phyloP scores from a whole-genome alignment of 2,329 filamentous ascomycete species.

The Talaromyces sp. region DNA sequence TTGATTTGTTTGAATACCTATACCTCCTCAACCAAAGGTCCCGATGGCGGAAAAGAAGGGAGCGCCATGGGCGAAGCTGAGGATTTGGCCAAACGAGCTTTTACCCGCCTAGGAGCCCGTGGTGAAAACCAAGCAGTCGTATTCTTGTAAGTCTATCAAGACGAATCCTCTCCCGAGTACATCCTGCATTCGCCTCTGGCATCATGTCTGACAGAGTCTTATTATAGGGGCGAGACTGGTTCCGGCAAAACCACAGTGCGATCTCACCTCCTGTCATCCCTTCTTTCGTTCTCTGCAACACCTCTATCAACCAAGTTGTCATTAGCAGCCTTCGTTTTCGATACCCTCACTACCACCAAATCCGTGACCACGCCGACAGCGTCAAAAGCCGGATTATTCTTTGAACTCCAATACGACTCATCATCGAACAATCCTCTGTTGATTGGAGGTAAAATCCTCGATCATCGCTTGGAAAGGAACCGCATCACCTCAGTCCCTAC shows the following conservation, averaged over 20 bases:
- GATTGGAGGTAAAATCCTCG: constrained; percentile 89
- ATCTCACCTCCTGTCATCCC: constrained; percentile 78
- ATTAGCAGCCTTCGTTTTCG: constrained; percentile 90
- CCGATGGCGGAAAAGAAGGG: constrained; percentile 86
- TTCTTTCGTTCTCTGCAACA: constrained; percentile 86
- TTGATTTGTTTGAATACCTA: constrained; percentile 94
- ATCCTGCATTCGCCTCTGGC: background rate
- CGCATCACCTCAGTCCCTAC: constrained; percentile 89
- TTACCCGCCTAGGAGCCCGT: constrained; percentile 76
- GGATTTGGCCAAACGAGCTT: constrained; percentile 83
- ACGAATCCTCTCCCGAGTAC: background rate
- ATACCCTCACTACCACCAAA: constrained; percentile 94
- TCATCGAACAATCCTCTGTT: constrained; percentile 79
- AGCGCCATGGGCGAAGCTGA: constrained; percentile 91
- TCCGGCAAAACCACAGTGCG: constrained; percentile 94
- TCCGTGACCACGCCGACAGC: constrained; percentile 92
- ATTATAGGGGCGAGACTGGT: constrained; percentile 83
- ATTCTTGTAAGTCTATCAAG: constrained; percentile 69
- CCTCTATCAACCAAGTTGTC: constrained; percentile 91
- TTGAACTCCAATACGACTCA: constrained; percentile 93
- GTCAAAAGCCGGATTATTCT: constrained; percentile 91
- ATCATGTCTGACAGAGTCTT: constrained; percentile 27
- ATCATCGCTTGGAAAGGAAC: constrained; percentile 88
- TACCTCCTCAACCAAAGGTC: constrained; percentile 79
- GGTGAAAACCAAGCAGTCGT: constrained; percentile 91